Conservation (phyloP, 345 rosid genomes). For the Euphorbia tirucalli region DNA sequence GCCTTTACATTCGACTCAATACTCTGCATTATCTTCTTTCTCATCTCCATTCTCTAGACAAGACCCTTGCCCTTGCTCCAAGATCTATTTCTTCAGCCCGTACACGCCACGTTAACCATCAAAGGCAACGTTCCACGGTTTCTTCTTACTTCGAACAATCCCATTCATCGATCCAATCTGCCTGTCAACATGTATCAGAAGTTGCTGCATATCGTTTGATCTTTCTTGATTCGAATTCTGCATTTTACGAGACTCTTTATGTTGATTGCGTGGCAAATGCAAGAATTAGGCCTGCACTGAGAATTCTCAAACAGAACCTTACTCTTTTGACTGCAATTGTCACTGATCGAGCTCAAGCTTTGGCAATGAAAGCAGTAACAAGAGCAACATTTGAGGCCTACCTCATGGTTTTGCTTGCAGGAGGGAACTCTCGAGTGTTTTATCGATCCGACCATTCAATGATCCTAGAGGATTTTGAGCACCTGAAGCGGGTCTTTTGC, state of each 20-base stretch:
- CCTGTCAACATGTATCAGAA: conserved; percentile 79
- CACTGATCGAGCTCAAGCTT: conserved; percentile 62
- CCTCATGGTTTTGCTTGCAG: conserved; percentile 84
- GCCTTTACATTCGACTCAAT: conserved; percentile 82
- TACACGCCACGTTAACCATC: conserved; percentile 14
- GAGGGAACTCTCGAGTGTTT: conserved; percentile 59
- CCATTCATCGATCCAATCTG: conserved; percentile 57
- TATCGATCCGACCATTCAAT: conserved; percentile 49
- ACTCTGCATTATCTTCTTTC: conserved; percentile 71
- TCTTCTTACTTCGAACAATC: conserved; percentile 60
- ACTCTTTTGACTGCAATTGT: conserved; percentile 69
- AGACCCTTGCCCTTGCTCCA: conserved; percentile 67
- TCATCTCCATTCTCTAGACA: conserved; percentile 78
- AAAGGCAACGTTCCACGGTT: conserved; percentile 28
- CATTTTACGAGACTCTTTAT: conserved; percentile 71
- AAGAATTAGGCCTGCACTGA: conserved; percentile 58
- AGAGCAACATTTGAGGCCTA: conserved; percentile 73
- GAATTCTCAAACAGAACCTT: conserved; percentile 69
- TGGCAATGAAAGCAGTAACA: conserved; percentile 77
- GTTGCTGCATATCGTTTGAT: conserved; percentile 81
- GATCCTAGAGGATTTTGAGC: conserved; percentile 68
- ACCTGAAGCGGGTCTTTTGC: conserved; percentile 60
- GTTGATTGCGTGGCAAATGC: conserved; percentile 53
- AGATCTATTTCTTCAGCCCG: conserved; percentile 27
- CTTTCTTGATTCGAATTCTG: conserved; percentile 69